These are phyloP conservation scores for Penicillium ochrochloron DNA, from an alignment of 495 filamentous ascomycete species.

Conservation along the genomic window DNA sequence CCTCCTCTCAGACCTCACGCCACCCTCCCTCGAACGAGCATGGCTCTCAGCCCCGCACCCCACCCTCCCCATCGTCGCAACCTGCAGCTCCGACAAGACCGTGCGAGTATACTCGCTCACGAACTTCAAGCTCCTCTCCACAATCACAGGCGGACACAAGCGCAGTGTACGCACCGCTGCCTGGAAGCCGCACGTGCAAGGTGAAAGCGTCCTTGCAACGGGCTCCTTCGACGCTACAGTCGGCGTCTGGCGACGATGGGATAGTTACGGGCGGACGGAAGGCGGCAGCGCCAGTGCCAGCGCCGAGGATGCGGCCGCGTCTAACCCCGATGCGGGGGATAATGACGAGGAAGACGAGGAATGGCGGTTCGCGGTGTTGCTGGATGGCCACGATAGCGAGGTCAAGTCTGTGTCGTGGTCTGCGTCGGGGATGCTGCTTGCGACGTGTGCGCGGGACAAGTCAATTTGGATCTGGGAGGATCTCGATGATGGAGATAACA, in stretches of 20 bases:
- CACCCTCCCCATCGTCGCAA: conserved; percentile 83
- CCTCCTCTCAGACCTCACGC: conserved; percentile 48
- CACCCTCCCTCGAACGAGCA: conserved; percentile 74
- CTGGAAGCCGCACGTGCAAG: conserved; percentile 76
- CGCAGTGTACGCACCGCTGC: conserved; percentile 78
- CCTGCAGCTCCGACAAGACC: conserved; percentile 81
- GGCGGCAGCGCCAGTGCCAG: conserved; percentile 26
- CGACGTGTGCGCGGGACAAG: conserved; percentile 91
- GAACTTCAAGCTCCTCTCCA: conserved; percentile 75
- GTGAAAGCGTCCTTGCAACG: conserved; percentile 80
- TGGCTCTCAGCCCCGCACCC: conserved; percentile 90
- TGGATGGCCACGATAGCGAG: conserved; percentile 94
- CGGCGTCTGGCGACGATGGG: conserved; percentile 80
- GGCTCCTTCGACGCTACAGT: conserved; percentile 90
- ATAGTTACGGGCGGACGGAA: conserved; percentile 46
- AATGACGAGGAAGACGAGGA: conserved; percentile 73
- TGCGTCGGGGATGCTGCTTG: conserved; percentile 77
- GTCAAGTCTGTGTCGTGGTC: conserved; percentile 87
- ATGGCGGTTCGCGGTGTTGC: conserved; percentile 84
- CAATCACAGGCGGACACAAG: conserved; percentile 85
- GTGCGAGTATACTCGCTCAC: conserved; percentile 86
- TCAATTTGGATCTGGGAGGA: conserved; percentile 99
- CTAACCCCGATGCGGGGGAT: conserved; percentile 3
- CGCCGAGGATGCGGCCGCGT: neutral
- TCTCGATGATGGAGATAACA: conserved; percentile 78